Percentiles rank a stretch among this genome's conserved stretches.
phyloP scores from a whole-genome alignment of 2,329 filamentous ascomycete genomes.

The Didymella pomorum region DNA sequence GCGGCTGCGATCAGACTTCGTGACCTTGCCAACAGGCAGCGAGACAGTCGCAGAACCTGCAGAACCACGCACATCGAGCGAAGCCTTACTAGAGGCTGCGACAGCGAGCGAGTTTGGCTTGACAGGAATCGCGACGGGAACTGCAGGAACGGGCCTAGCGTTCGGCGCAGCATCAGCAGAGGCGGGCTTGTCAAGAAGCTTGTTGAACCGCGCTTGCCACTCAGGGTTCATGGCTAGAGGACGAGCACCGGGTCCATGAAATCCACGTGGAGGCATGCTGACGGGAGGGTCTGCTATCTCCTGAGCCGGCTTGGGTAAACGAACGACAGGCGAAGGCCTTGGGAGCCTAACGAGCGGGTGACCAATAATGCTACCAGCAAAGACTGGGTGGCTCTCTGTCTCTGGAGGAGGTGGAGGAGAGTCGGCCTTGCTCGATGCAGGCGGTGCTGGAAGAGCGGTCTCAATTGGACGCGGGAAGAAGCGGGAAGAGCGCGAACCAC shows the following conservation, averaged over 20 bases:
- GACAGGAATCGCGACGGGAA: conserved; percentile 48
- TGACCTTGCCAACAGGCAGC: conserved; percentile 58
- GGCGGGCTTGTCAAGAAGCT: conserved; percentile 70
- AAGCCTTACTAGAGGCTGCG: conserved; percentile 69
- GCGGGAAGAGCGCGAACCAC: conserved; percentile 45
- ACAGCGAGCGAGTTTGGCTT: conserved; percentile 63
- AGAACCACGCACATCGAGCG: conserved; percentile 61
- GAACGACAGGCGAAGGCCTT: conserved; percentile 76
- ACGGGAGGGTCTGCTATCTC: conserved; percentile 50
- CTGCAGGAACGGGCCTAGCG: conserved; percentile 19
- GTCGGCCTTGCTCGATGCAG: conserved; percentile 36
- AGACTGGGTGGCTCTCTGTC: conserved; percentile 75
- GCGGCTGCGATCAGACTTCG: conserved; percentile 41
- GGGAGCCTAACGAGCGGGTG: conserved; percentile 76
- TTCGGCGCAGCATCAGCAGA: conserved; percentile 40
- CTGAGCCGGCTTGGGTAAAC: conserved; percentile 70
- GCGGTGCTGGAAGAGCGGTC: conserved; percentile 28
- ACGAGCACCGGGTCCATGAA: conserved; percentile 45
- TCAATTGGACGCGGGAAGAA: conserved; percentile 49
- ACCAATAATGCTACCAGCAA: conserved; percentile 68
- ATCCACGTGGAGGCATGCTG: conserved; percentile 48
- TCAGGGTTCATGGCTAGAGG: conserved; percentile 55
- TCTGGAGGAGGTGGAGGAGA: conserved; percentile 68
- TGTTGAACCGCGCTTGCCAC: conserved; percentile 88
- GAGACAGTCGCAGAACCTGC: conserved; percentile 72